Conservation (phyloP, 2,329 filamentous ascomycete species). For the Fusarium gaditjirri region DNA sequence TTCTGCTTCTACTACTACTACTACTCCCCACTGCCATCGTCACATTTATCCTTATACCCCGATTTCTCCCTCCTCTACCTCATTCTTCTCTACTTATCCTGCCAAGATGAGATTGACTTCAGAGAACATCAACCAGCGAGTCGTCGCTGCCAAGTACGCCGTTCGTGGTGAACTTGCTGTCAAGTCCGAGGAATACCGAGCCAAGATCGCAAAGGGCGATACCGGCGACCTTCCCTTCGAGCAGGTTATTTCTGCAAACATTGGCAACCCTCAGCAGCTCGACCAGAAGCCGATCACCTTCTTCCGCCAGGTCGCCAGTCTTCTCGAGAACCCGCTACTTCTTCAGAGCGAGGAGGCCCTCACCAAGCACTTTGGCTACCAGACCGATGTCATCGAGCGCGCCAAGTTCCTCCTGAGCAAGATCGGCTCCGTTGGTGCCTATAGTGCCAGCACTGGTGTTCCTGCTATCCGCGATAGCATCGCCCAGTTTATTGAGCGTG, state of each 20-base stretch:
- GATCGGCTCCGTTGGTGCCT: conserved; percentile 92
- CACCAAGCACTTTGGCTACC: conserved; percentile 80
- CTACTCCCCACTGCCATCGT: conserved; percentile 28
- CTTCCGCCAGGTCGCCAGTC: conserved; percentile 94
- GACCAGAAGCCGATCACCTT: conserved; percentile 99
- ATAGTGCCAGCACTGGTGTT: conserved; percentile 92
- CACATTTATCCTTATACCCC: conserved; percentile 21
- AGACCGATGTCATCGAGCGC: conserved; percentile 86
- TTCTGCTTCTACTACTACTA: conserved; percentile 28
- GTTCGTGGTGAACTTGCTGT: conserved; percentile 96
- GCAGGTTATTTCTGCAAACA: conserved; percentile 95
- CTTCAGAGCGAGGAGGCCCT: conserved; percentile 87
- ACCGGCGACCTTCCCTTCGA: conserved; percentile 77
- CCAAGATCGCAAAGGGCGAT: conserved; percentile 71
- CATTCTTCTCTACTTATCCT: conserved; percentile 48
- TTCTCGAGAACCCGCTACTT: conserved; percentile 89
- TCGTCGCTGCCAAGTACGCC: conserved; percentile 91
- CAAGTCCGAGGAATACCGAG: conserved; percentile 90
- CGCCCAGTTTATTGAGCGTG: conserved; percentile 90
- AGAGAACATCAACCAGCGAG: conserved; percentile 91
- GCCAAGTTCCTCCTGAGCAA: conserved; percentile 83
- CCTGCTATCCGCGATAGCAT: conserved; percentile 89
- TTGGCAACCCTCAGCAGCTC: conserved; percentile 98
- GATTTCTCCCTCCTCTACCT: conserved; percentile 3
- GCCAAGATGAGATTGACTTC: conserved; percentile 67